Conservation (phyloP, 805 yeast genomes). For the Isabelozyma gotoi region DNA sequence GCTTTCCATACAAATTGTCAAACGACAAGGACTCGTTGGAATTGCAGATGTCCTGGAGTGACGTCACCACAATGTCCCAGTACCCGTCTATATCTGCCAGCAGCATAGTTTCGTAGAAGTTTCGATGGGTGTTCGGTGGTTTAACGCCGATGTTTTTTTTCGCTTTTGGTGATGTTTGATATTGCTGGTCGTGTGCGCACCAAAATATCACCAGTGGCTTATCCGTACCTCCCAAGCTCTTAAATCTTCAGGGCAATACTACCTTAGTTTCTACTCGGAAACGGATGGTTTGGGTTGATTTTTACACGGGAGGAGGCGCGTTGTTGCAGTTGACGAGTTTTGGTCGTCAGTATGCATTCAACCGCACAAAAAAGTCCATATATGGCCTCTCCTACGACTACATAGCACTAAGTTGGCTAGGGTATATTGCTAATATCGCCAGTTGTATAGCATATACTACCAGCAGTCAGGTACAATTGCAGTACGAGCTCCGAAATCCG, state of each 20-base stretch:
- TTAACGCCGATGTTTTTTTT: too few species aligned
- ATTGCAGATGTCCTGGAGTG: constrained; percentile 67
- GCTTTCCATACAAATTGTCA: constrained; percentile 36
- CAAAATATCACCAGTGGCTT: background rate
- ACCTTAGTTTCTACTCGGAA: too few species aligned
- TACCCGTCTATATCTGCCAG: constrained; percentile 48
- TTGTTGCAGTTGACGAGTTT: background rate
- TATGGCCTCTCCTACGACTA: constrained; percentile 40
- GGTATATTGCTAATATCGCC: background rate
- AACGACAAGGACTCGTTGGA: constrained; percentile 56
- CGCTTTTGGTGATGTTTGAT: background rate
- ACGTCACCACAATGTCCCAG: constrained; percentile 69
- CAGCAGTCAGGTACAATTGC: background rate
- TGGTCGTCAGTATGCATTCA: constrained; percentile 13
- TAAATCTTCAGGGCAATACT: too few species aligned
- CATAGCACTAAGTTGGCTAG: constrained; percentile 14
- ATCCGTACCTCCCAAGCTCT: too few species aligned
- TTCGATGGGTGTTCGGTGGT: background rate
- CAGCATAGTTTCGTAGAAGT: constrained; percentile 1
- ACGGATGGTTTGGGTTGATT: background rate
- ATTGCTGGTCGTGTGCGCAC: background rate
- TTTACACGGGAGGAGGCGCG: background rate
- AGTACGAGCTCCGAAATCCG: constrained; percentile 29
- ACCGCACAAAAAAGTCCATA: constrained; percentile 26
- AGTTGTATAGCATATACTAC: constrained; percentile 1